Percentiles rank a stretch among this genome's conserved stretches.
phyloP scores from a whole-genome alignment of 345 rosid genomes.

The Arabidopsis arenosa region DNA sequence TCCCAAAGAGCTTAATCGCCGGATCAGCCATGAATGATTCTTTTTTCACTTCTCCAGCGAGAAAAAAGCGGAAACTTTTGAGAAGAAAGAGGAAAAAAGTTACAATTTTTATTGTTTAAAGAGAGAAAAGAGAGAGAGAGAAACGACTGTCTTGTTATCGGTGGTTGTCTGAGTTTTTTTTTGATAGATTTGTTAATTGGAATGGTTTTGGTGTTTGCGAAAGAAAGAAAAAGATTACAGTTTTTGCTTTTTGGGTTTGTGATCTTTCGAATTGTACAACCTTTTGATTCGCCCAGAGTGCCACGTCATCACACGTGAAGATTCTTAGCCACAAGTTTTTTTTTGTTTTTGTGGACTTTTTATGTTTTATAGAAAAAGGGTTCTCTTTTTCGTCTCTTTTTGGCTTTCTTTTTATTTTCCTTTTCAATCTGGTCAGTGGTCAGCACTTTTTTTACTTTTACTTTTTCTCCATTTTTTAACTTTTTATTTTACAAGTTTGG shows the following conservation, averaged over 20 bases:
- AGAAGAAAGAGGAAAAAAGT: constrained; percentile 26
- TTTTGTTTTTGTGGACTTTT: constrained; percentile 59
- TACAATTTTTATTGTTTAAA: background rate
- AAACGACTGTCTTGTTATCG: constrained; percentile 47
- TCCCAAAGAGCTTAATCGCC: constrained; percentile 90
- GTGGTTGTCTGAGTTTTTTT: constrained; percentile 16
- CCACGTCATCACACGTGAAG: constrained; percentile 59
- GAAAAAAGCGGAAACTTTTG: constrained; percentile 45
- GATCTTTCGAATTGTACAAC: constrained; percentile 44
- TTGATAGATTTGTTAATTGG: constrained; percentile 21
- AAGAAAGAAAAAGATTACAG: constrained; percentile 40
- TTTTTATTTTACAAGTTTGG: background rate
- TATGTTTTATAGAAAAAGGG: background rate
- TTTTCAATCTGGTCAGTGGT: constrained; percentile 49
- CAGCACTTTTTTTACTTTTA: constrained; percentile 41
- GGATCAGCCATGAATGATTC: constrained; percentile 72
- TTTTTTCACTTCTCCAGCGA: constrained; percentile 18
- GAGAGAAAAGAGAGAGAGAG: constrained; percentile 33
- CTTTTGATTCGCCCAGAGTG: constrained; percentile 59
- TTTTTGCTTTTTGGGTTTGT: constrained; percentile 13
- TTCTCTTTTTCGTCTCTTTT: constrained; percentile 32
- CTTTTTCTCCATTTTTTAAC: background rate
- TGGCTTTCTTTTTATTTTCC: constrained; percentile 20
- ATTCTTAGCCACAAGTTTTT: constrained; percentile 76
- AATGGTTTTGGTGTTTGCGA: constrained; percentile 27